These are phyloP conservation scores for Blastomyces gilchristii DNA, from an alignment of 2,329 filamentous ascomycete species.

Conservation along the genomic window DNA sequence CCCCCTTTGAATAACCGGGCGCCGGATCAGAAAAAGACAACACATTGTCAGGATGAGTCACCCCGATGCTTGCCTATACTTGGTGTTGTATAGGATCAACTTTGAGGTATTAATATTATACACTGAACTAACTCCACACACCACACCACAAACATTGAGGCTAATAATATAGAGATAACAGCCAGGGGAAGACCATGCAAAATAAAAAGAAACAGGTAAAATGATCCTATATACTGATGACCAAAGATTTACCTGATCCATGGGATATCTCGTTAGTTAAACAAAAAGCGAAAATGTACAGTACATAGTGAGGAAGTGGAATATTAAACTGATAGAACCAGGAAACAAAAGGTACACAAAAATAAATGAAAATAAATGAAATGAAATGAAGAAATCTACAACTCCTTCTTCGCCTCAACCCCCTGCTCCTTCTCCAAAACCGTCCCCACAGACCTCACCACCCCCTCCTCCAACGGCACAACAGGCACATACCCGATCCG, in stretches of 20 bases:
- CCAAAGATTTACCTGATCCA: background rate
- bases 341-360: background rate
- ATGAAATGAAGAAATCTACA: conserved; percentile 20
- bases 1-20: too few relatives aligned
- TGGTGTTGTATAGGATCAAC: too few relatives aligned
- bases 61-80: too few relatives aligned
- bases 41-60: too few relatives aligned
- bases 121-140: too few relatives aligned
- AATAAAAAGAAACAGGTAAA: background rate
- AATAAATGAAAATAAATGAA: background rate
- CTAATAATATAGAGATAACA: too few relatives aligned
- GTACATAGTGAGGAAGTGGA: background rate
- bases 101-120: too few relatives aligned
- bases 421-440: conserved; percentile 27
- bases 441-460: conserved; percentile 37
- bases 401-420: conserved; percentile 31
- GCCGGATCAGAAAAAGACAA: too few relatives aligned
- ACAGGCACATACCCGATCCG: conserved; percentile 38
- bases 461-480: conserved; percentile 37
- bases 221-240: background rate
- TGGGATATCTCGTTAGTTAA: too few relatives aligned
- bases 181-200: background rate
- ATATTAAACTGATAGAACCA: background rate
- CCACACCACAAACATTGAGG: too few relatives aligned
- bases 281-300: background rate